Base-by-base conservation (phyloP, 192 early-diverging fungal species). In the Ambispora gerdemannii region DNA sequence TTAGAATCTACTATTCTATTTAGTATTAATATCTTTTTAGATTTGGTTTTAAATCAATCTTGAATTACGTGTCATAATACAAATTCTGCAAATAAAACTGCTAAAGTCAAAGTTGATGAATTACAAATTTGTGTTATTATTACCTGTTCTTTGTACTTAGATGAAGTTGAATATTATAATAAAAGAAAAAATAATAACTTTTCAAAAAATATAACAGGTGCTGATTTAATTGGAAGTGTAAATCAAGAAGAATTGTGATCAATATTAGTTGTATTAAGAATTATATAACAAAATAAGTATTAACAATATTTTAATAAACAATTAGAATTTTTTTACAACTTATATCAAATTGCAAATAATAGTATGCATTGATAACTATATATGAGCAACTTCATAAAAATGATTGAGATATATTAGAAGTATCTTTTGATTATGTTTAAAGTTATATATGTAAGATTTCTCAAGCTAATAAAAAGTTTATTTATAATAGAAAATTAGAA, bases 401-500 rank as follows among this genome's bases (percentile, higher is more conserved):
- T 32, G 3, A 20, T 60, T 32, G 34, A 32, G 15, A 60, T 20
- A 60, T 34, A 60, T 34, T 60, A 33, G 28, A 34, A 31, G 19
- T 60, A 34, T 60, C 28, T 33, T 60, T 60, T 33, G 32, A 60
- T 34, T 60, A 8, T 33, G 13, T 32, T 19, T 60, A 8, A 6
- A 60, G 58, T 33, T n/a, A 60, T 31, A 13, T 60, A 60, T 6
- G 13, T 19, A 1, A 60, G 0, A 32, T n/a, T 60, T 31, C 3
- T 3, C 11, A 59, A 19, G 56, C 56, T 17, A 59, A 32, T 31
- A 15, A 32, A 59, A 19, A 59, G 15, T 33, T 59, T 59, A 59
- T 32, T n/a, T 59, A 33, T 34, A 60, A 60, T 60, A 4, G 30
- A 60, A 15, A 60, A 60, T 60, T 60, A 33, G 31, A 60, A 60